phyloP scores from a whole-genome alignment of 2,329 filamentous ascomycete species.

The Fusarium globosum region DNA sequence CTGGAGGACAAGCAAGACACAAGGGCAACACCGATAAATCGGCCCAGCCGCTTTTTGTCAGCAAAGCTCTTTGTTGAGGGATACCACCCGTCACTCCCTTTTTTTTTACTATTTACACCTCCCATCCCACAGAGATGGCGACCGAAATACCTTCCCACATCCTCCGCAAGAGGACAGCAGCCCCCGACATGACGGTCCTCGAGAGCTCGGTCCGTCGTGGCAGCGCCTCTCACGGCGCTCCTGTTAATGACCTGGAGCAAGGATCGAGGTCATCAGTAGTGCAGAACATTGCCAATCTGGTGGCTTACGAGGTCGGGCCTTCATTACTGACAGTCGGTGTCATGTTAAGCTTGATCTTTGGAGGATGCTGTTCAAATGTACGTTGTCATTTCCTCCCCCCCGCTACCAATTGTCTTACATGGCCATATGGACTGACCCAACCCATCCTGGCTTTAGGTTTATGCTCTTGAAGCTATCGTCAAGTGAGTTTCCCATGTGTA shows the following conservation, averaged over 20 bases:
- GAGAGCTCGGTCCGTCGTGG: slow-evolving; percentile 16
- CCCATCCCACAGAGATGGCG: slow-evolving; percentile 18
- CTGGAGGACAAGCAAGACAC: slow-evolving; percentile 25
- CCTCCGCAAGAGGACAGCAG: slow-evolving; percentile 38
- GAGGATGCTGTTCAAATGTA: slow-evolving; percentile 94
- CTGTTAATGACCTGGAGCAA: slow-evolving; percentile 26
- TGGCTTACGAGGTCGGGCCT: slow-evolving; percentile 42
- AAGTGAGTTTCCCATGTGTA: slow-evolving; percentile 69
- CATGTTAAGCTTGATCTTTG: slow-evolving; percentile 90
- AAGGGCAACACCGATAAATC: slow-evolving; percentile 31
- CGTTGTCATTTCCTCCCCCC: slow-evolving; percentile 44
- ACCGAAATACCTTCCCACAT: slow-evolving; percentile 31
- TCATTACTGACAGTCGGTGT: slow-evolving; percentile 66
- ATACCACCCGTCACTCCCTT: slow-evolving; percentile 17
- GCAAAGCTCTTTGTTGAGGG: slow-evolving; percentile 25
- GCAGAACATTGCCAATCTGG: slow-evolving; percentile 38
- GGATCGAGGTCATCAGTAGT: slow-evolving; percentile 29
- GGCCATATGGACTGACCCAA: slow-evolving; percentile 12
- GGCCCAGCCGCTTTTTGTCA: slow-evolving; percentile 30
- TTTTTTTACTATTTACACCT: slow-evolving; percentile 21
- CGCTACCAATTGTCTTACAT: neutral
- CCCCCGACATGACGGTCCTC: slow-evolving; percentile 37
- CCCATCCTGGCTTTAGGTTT: slow-evolving; percentile 71
- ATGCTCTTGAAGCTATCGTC: slow-evolving; percentile 93
- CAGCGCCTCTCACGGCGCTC: slow-evolving; percentile 17